Conservation (phyloP, 108 stramenopile genomes). For the Epithemia pelagica region DNA sequence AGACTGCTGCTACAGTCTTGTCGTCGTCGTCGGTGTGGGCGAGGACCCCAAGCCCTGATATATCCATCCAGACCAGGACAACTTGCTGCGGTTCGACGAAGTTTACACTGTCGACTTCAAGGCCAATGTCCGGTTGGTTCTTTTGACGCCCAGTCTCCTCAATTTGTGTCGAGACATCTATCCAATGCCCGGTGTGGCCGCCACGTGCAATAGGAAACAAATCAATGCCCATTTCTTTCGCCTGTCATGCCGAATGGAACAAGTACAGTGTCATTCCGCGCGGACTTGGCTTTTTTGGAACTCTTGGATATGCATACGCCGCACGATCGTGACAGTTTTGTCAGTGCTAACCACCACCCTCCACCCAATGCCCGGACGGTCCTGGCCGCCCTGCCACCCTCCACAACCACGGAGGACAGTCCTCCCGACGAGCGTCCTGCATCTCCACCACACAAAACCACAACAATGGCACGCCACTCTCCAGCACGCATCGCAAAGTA, state of each 20-base stretch:
- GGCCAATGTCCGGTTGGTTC: constrained; percentile 62
- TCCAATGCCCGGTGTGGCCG: constrained; percentile 70
- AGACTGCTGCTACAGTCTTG: too few relatives aligned
- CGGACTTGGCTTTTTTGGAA: constrained; percentile 22
- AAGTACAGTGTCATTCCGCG: constrained; percentile 47
- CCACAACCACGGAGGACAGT: too few relatives aligned
- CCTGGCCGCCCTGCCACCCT: too few relatives aligned
- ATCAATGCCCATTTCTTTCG: constrained; percentile 89
- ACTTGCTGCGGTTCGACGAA: constrained; percentile 87
- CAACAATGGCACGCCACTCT: too few relatives aligned
- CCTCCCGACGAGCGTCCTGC: too few relatives aligned
- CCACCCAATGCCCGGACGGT: too few relatives aligned
- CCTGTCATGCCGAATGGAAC: constrained; percentile 57
- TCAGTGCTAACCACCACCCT: too few relatives aligned
- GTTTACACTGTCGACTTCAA: constrained; percentile 94
- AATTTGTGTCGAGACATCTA: constrained; percentile 85
- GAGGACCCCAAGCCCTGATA: constrained; percentile 84
- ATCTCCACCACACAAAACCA: too few relatives aligned
- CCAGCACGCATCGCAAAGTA: too few relatives aligned
- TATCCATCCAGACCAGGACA: constrained; percentile 82
- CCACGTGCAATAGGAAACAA: constrained; percentile 80
- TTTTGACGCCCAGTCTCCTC: constrained; percentile 60
- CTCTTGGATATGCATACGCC: constrained; percentile 38
- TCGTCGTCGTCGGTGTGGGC: too few relatives aligned
- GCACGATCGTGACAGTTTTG: constrained; percentile 48